Evolutionary conservation across 2,329 filamentous ascomycete genomes (phyloP).

Genomic region (Talaromyces verruculosus): DNA sequence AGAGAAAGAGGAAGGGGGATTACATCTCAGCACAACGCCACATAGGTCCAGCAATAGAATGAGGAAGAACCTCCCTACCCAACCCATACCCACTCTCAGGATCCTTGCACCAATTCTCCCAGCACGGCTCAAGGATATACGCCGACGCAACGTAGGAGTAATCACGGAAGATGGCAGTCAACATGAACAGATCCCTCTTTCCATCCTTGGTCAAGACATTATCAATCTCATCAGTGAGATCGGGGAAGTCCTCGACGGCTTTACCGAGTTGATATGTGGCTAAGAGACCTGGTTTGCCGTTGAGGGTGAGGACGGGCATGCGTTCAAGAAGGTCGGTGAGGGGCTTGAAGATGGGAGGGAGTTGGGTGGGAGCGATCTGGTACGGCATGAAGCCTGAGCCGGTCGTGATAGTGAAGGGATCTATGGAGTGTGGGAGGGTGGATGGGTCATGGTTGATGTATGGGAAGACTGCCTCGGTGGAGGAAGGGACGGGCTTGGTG

Average conservation of each 20-base stretch:
- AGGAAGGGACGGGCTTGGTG: slow-evolving; percentile 33
- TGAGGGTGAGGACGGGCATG: slow-evolving; percentile 74
- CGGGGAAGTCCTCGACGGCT: slow-evolving; percentile 73
- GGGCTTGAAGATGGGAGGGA: slow-evolving; percentile 71
- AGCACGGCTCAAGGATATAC: slow-evolving; percentile 89
- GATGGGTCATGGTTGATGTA: slow-evolving; percentile 46
- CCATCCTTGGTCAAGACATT: slow-evolving; percentile 55
- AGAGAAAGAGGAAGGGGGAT: slow-evolving; percentile 42
- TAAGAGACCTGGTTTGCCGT: slow-evolving; percentile 74
- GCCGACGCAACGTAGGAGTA: slow-evolving; percentile 89
- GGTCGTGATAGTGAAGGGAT: slow-evolving; percentile 51
- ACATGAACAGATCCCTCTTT: slow-evolving; percentile 68
- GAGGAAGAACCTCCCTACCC: slow-evolving; percentile 70
- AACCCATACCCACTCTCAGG: slow-evolving; percentile 72
- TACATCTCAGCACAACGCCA: slow-evolving; percentile 82
- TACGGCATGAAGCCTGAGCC: slow-evolving; percentile 49
- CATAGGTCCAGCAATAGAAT: slow-evolving; percentile 75
- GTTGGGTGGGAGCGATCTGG: slow-evolving; percentile 43
- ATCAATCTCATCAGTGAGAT: slow-evolving; percentile 72
- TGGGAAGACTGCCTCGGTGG: slow-evolving; percentile 44
- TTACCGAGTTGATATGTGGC: slow-evolving; percentile 72
- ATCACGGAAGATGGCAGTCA: slow-evolving; percentile 87
- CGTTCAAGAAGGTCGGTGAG: slow-evolving; percentile 70
- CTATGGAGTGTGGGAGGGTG: slow-evolving; percentile 41
- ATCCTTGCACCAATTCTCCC: slow-evolving; percentile 63